Evolutionary conservation across 2,329 filamentous ascomycete species (phyloP).

Genomic region (Claviceps humidiphila): DNA sequence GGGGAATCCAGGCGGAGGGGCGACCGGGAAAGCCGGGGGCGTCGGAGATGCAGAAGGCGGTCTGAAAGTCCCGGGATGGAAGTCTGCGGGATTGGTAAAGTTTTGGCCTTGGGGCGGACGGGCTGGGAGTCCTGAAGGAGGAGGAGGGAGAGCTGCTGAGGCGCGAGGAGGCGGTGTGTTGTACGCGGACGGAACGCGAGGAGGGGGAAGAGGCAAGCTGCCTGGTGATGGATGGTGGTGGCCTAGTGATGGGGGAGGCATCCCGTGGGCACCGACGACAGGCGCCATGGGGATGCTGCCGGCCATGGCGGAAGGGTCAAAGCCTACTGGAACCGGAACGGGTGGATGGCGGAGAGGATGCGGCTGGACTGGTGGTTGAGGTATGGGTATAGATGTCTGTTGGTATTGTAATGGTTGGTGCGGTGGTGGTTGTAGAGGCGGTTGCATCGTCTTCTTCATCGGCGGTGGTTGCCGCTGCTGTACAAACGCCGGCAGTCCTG

Average conservation of each 20-base stretch:
- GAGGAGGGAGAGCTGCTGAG: slow-evolving; percentile 30
- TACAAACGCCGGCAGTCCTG: slow-evolving; percentile 63
- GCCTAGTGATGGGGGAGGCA: slow-evolving; percentile 9
- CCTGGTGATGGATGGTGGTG: slow-evolving; percentile 18
- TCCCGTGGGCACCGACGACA: slow-evolving; percentile 3
- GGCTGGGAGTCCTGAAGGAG: slow-evolving; percentile 36
- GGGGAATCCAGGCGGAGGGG: slow-evolving; percentile 28
- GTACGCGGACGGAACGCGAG: slow-evolving; percentile 20
- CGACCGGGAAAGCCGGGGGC: slow-evolving; percentile 25
- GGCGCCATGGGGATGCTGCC: slow-evolving; percentile 8
- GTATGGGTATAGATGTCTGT: slow-evolving; percentile 8
- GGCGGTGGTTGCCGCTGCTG: slow-evolving; percentile 34
- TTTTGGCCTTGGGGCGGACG: slow-evolving; percentile 34
- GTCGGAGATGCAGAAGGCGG: slow-evolving; percentile 25
- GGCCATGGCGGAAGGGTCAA: slow-evolving; percentile 21
- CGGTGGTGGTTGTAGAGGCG: slow-evolving; percentile 12
- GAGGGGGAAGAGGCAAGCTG: slow-evolving; percentile 23
- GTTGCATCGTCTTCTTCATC: slow-evolving; percentile 3
- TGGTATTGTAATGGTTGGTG: neutral
- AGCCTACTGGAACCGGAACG: slow-evolving; percentile 17
- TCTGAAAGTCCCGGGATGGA: slow-evolving; percentile 30
- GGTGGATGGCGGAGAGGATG: slow-evolving; percentile 12
- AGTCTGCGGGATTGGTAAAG: slow-evolving; percentile 34
- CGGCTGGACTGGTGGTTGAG: slow-evolving; percentile 12
- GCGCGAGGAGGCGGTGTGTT: slow-evolving; percentile 15